Evolutionary conservation across 805 yeast genomes (phyloP).

Genomic region (Isabelozyma pseudorhagii): DNA sequence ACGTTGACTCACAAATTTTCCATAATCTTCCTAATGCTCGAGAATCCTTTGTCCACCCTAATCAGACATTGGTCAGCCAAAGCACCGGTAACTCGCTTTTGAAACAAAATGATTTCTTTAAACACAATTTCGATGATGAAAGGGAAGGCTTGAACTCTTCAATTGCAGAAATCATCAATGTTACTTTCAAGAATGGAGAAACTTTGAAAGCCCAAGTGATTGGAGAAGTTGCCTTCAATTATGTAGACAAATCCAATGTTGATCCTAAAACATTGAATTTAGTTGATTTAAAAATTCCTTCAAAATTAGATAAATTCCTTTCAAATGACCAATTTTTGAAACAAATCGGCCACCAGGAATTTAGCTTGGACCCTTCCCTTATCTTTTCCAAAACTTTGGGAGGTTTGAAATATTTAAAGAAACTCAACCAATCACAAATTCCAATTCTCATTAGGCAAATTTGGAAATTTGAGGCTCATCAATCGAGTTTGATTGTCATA

Average conservation of each 20-base stretch:
- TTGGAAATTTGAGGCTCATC: conserved; percentile 86
- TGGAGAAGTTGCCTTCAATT: conserved; percentile 87
- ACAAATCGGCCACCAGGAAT: conserved; percentile 27
- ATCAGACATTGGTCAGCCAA: conserved; percentile 27
- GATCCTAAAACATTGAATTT: conserved; percentile 4
- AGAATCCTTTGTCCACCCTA: conserved; percentile 21
- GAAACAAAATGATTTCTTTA: conserved; percentile 19
- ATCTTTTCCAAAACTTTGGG: conserved; percentile 69
- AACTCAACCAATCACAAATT: conserved; percentile 39
- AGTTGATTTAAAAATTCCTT: conserved; percentile 37
- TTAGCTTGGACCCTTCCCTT: conserved; percentile 43
- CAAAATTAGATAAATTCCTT: conserved; percentile 50
- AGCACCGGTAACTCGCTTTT: conserved; percentile 36
- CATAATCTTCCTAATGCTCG: conserved; percentile 42
- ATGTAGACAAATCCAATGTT: conserved; percentile 30
- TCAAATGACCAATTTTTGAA: conserved; percentile 36
- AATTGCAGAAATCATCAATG: conserved; percentile 81
- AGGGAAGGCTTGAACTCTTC: conserved; percentile 76
- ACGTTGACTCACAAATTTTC: conserved; percentile 46
- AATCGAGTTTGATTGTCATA: conserved; percentile 80
- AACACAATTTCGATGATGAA: conserved; percentile 24
- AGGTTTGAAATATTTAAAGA: conserved; percentile 71
- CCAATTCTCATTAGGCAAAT: conserved; percentile 77
- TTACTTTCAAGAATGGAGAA: conserved; percentile 66
- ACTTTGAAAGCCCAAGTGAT: conserved; percentile 58